A percentile compares a stretch with the other conserved stretches of the same genome.
Conservation (phyloP, 2,329 filamentous ascomycete genomes). For the Neoscytalidium dimidiatum region DNA sequence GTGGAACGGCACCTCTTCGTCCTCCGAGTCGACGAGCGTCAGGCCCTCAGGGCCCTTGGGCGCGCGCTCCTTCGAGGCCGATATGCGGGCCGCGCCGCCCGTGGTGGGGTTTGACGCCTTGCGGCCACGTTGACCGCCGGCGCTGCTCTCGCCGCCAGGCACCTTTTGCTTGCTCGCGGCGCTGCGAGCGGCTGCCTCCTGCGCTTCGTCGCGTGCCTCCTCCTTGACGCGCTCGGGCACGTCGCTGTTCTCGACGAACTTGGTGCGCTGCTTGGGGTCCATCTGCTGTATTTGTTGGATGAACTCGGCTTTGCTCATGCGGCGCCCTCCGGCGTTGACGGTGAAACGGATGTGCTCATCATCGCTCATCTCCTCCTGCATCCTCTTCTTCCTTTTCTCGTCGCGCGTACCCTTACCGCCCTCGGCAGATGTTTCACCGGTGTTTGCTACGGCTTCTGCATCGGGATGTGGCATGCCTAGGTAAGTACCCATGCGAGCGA, state of each 20-base stretch:
- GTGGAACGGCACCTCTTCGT: slow-evolving; percentile 51
- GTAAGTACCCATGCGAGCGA: slow-evolving; percentile 57
- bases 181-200: too few relatives aligned
- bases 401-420: not conserved
- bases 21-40: slow-evolving; percentile 47
- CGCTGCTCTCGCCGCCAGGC: not conserved
- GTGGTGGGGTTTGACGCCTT: not conserved
- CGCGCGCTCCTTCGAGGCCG: slow-evolving; percentile 9
- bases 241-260: slow-evolving; percentile 49
- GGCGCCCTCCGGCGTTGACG: slow-evolving; percentile 68
- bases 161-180: slow-evolving; percentile 28
- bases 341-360: slow-evolving; percentile 76
- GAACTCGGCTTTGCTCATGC: slow-evolving; percentile 81
- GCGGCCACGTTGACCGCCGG: not conserved
- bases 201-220: slow-evolving; percentile 46
- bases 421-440: slow-evolving; percentile 20
- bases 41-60: slow-evolving; percentile 40
- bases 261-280: slow-evolving; percentile 64
- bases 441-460: not conserved
- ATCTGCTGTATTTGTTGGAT: slow-evolving; percentile 72
- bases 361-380: slow-evolving; percentile 58
- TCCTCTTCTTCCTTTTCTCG: slow-evolving; percentile 29
- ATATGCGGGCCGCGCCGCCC: not conserved
- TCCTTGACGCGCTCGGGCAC: slow-evolving; percentile 50
- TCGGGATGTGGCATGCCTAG: slow-evolving; percentile 40